Evolutionary conservation across 331 rosid species (phyloP), one percentile per base, ranked within the genome.

Genomic region (Stylosanthes scabra): DNA sequence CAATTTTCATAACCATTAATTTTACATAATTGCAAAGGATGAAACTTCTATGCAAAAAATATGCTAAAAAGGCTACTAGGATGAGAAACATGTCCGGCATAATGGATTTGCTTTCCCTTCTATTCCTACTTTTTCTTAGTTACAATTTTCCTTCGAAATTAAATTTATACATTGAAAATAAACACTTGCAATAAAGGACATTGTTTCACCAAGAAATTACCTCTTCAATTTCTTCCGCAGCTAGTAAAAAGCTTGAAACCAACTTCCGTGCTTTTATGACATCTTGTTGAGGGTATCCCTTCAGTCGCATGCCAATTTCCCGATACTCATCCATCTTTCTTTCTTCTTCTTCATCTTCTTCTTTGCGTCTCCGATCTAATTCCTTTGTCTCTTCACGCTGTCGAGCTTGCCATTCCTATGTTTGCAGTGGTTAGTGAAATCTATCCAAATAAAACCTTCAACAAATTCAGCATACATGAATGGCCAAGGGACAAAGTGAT

Each of bases 151-250:
- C 46, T 11, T 66, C 25, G 1, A 20, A 20, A 20, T 20, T 56
- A 29, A 28, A 37, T 68, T 49, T 8, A 28, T 9, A 41, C 66
- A 49, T 65, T 79, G 37, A 50, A 82, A 58, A 73, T 29, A 74
- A 51, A 65, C 59, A 29, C 45, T 37, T 34, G 49, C 27, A 13
- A 52, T 41, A 9, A 66, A 66, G 50, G 57, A 16, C 12, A 31
- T 72, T 16, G 27, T 39, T 55, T 40, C 37, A 52, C 16, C 59
- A 74, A 77, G 46, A 51, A 56, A 68, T 76, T 81, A 91, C 98
- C 96, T 89, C 91, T 86, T 94, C 99, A 69, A 94, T 95, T 87
- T 94, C 97, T 71, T 94, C 99, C 41, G 85, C 90, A 9, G 97
- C 86, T 79, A 81, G 85, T 55, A 94, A 78, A 15, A 94, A 87